Evolutionary conservation across 2,329 filamentous ascomycete species (phyloP), one percentile per base, ranked within the genome.

Genomic region (Mycosphaerelloides madeirae): DNA sequence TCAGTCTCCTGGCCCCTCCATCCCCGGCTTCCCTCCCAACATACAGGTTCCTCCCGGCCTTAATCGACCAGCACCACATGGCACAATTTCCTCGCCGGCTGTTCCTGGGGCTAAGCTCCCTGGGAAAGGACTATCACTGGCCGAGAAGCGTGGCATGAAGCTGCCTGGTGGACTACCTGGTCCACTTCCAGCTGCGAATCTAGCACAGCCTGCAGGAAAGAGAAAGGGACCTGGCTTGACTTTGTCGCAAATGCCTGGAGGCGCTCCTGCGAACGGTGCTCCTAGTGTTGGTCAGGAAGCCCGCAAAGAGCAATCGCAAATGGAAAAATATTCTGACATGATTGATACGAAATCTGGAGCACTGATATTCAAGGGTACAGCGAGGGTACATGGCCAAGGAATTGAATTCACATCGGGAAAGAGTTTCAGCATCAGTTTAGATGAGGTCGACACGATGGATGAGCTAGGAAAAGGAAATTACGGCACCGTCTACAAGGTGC

Each of bases 391-490:
- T 52, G 83, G 87, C 19, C 82, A 85, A 13, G 93, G 93, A 19
- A 90, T 98, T 50, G 85, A 97, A 61, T 98, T 98, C 62, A 84
- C 85, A 18, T 89, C 85, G 46, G 93, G 93, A 2, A 85, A 84
- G 42, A 88, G 83, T 14, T 97, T 98, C 68, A 88, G 78, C 60
- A 97, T 98, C 61, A 97, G 91, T 3, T 75, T 98, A 32, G 91
- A 98, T 61, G 91, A 98, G 65, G 86, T 98, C 5, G 88, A 97
- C 58, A 91, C 87, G 1, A 65, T 97, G 46, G 88, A 91, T 50
- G 93, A 98, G 70, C 73, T 98, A 11, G 93, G 93, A 36, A 98
- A 97, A 68, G 93, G 93, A 31, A 98, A 98, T 65, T 98, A 98
- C 60, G 93, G 93, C 48, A 97, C 91, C 1, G 93, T 98, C 3